These are phyloP conservation scores for Eucalyptus dawsonii DNA, from an alignment of 345 rosid species.

Conservation along the genomic window DNA sequence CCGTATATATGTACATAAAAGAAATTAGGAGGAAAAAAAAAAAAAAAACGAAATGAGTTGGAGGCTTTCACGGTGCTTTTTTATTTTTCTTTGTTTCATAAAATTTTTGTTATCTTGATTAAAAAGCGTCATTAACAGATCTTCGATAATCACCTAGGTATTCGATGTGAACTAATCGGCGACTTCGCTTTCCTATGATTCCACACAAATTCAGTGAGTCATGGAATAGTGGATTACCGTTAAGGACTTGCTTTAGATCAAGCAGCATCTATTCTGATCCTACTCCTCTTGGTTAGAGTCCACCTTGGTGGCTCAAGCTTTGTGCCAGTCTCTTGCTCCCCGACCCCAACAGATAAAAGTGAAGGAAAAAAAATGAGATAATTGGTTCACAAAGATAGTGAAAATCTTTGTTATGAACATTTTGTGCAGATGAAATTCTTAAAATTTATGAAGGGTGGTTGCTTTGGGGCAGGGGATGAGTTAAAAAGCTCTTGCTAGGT, in stretches of 20 bases:
- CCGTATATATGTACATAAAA: too few relatives aligned
- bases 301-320: background rate
- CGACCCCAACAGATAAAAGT: background rate
- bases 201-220: background rate
- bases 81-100: too few relatives aligned
- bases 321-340: background rate
- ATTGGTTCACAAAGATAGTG: background rate
- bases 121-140: too few relatives aligned
- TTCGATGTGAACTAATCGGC: too few relatives aligned
- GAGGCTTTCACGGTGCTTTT: too few relatives aligned
- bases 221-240: background rate
- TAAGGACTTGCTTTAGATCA: background rate
- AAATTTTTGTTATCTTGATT: too few relatives aligned
- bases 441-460: conserved; percentile 6
- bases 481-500: background rate
- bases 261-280: background rate
- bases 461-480: background rate
- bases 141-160: too few relatives aligned
- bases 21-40: too few relatives aligned
- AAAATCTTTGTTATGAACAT: conserved; percentile 14
- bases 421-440: conserved; percentile 14
- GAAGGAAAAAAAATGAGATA: background rate
- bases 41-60: too few relatives aligned
- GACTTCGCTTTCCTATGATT: background rate
- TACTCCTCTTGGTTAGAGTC: background rate